phyloP scores from a whole-genome alignment of 768 basidiomycete species.

The Leucosporidium creatinivorum region DNA sequence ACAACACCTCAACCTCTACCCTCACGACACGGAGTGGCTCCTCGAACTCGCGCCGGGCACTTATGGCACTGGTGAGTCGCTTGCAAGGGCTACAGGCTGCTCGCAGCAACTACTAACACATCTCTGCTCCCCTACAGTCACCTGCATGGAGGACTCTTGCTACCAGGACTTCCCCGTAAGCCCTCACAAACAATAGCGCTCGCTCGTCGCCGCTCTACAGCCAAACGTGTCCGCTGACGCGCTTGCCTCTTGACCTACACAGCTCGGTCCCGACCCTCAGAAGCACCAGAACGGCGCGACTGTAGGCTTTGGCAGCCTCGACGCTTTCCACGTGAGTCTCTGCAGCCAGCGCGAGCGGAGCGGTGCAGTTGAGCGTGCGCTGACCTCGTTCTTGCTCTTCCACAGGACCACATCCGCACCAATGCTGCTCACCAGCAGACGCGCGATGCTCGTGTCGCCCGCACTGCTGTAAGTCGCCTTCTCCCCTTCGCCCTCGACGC shows the following conservation, averaged over 20 bases:
- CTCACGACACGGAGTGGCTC: conserved; percentile 5
- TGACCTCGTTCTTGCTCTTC: neutral
- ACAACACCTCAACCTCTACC: neutral
- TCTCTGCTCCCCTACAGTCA: neutral
- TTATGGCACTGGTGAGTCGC: neutral
- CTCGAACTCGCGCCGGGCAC: neutral
- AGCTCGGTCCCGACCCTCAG: too few relatives aligned
- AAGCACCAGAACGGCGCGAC: neutral
- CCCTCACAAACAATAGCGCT: neutral
- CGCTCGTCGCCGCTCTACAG: too few relatives aligned
- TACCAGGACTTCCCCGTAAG: neutral
- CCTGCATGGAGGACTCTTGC: conserved; percentile 17
- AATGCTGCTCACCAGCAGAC: neutral
- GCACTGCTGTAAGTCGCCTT: neutral
- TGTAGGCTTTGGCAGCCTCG: conserved; percentile 7
- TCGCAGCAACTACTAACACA: neutral
- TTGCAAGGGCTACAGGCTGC: neutral
- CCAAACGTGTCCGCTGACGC: too few relatives aligned
- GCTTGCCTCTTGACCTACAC: too few relatives aligned
- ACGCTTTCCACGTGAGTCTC: conserved; percentile 2
- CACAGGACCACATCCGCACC: conserved; percentile 8
- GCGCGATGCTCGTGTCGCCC: conserved; percentile 6
- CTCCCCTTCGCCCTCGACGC: neutral
- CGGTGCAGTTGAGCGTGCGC: neutral
- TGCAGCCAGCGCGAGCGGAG: neutral